Conservation (phyloP, 495 filamentous ascomycete genomes). For the Evernia prunastri region DNA sequence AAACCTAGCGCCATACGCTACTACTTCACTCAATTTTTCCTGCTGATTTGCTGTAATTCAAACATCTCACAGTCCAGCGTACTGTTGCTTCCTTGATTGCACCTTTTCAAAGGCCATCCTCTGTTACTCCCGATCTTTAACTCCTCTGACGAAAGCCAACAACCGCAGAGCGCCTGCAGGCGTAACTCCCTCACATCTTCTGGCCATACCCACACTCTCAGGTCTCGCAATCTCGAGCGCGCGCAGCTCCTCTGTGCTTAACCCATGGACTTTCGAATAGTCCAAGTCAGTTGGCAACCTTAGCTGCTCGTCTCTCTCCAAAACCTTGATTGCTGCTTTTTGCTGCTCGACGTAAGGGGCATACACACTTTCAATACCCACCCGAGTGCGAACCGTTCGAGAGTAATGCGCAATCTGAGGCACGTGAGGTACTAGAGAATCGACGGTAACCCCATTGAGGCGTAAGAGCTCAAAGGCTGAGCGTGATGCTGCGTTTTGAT, state of each 20-base stretch:
- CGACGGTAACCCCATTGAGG: constrained; percentile 48
- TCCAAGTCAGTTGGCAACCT: constrained; percentile 69
- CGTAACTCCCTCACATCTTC: constrained; percentile 74
- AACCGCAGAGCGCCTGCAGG: constrained; percentile 44
- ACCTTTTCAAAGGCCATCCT: constrained; percentile 17
- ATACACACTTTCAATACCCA: constrained; percentile 75
- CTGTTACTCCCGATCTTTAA: constrained; percentile 18
- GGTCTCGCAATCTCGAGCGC: constrained; percentile 65
- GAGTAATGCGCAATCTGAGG: constrained; percentile 50
- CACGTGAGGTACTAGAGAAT: constrained; percentile 47
- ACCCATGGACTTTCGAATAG: constrained; percentile 61
- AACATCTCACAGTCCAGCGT: constrained; percentile 21
- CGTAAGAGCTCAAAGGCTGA: constrained; percentile 73
- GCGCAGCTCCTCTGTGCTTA: constrained; percentile 70
- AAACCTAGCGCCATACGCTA: not conserved
- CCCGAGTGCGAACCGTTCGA: constrained; percentile 53
- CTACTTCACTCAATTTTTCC: not conserved
- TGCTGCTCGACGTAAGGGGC: constrained; percentile 76
- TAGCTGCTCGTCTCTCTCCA: constrained; percentile 71
- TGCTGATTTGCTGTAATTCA: not conserved
- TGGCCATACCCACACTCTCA: constrained; percentile 80
- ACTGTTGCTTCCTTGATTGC: constrained; percentile 19
- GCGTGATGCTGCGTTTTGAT: constrained; percentile 52
- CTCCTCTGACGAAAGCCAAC: constrained; percentile 39
- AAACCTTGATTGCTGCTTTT: constrained; percentile 51